phyloP scores from a whole-genome alignment of 345 rosid genomes.

The Lepidium sativum region DNA sequence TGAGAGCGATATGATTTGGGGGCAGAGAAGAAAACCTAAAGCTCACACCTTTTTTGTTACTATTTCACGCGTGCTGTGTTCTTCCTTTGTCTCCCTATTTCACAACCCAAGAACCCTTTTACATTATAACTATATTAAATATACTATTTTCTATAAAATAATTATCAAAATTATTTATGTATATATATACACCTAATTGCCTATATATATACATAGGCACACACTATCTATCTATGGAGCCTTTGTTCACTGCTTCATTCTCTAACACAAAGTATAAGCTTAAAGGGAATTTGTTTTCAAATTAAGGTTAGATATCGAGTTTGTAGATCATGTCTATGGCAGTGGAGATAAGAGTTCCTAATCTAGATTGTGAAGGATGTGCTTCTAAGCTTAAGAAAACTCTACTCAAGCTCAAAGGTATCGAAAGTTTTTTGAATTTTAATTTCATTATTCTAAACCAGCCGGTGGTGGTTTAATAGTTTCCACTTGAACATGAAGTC shows the following conservation, averaged over 20 bases:
- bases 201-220: neutral
- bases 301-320: slow-evolving; percentile 1
- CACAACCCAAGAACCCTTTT: slow-evolving; percentile 41
- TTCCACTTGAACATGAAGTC: too few species aligned
- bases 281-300: neutral
- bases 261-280: neutral
- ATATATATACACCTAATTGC: neutral
- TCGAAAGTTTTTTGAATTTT: neutral
- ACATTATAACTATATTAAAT: neutral
- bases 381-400: slow-evolving; percentile 83
- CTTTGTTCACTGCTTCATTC: slow-evolving; percentile 8
- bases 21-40: slow-evolving; percentile 19
- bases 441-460: neutral
- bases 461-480: too few species aligned
- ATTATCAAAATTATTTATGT: neutral
- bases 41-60: slow-evolving; percentile 30
- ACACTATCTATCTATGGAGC: neutral
- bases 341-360: slow-evolving; percentile 87
- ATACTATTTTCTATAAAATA: neutral
- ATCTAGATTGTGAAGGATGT: slow-evolving; percentile 87
- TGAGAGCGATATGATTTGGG: slow-evolving; percentile 17
- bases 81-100: slow-evolving; percentile 37
- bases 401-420: slow-evolving; percentile 87
- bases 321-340: slow-evolving; percentile 43
- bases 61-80: slow-evolving; percentile 45